These are phyloP conservation scores for Capsicum chinense DNA, from an alignment of 257 asterid species.

Conservation along the genomic window DNA sequence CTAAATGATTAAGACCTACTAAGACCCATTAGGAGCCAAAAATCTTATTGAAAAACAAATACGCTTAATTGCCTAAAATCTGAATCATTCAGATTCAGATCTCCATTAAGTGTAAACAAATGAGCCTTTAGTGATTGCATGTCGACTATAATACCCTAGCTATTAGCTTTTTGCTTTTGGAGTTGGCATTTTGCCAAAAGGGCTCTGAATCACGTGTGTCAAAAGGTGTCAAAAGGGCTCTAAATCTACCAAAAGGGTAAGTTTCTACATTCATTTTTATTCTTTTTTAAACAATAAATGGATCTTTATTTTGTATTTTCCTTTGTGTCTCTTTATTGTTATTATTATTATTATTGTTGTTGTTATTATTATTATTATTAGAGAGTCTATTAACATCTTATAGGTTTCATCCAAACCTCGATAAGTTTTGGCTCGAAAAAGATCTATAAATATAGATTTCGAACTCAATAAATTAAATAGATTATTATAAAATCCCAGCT, in stretches of 20 bases:
- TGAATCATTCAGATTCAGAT: no score
- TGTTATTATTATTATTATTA: neutral
- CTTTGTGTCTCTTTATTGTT: neutral
- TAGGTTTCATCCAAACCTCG: neutral
- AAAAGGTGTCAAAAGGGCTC: neutral
- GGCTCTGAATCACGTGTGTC: neutral
- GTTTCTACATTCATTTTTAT: neutral
- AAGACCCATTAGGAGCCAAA: no score
- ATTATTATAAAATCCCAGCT: neutral
- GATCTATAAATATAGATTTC: neutral
- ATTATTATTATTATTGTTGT: neutral
- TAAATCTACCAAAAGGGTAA: neutral
- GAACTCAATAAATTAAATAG: neutral
- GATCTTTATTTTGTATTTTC: neutral
- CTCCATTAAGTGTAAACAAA: no score
- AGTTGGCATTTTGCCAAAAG: neutral
- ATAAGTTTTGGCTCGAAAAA: neutral
- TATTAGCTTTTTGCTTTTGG: neutral
- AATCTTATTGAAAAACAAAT: no score
- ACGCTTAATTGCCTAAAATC: no score
- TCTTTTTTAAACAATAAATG: neutral
- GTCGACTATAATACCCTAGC: neutral
- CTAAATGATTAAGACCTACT: no score
- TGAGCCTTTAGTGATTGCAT: neutral
- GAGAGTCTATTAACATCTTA: neutral